Conservation (phyloP, 2,329 filamentous ascomycete species). For the Neofusicoccum parvum region DNA sequence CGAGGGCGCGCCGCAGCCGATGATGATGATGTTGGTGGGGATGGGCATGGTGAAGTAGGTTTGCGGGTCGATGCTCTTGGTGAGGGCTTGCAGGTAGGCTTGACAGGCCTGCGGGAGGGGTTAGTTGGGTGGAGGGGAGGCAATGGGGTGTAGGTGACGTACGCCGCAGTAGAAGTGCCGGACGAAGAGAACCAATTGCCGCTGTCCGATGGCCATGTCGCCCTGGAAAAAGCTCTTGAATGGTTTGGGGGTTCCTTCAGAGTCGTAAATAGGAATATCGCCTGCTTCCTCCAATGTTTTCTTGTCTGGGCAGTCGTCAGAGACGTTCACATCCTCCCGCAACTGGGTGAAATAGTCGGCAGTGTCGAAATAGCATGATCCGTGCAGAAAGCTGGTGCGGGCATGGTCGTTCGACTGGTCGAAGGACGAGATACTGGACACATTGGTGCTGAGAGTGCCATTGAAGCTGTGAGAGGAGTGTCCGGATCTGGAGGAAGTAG, state of each 20-base stretch:
- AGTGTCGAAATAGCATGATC: slow-evolving; percentile 25
- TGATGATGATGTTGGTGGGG: slow-evolving; percentile 61
- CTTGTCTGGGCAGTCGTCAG: slow-evolving; percentile 14
- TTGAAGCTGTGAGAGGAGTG: slow-evolving; percentile 9
- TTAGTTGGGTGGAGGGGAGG: not conserved
- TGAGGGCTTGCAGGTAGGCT: slow-evolving; percentile 64
- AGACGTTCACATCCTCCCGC: slow-evolving; percentile 30
- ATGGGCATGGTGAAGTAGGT: slow-evolving; percentile 48
- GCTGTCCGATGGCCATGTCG: slow-evolving; percentile 37
- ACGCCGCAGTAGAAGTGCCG: slow-evolving; percentile 47
- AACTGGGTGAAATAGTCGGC: slow-evolving; percentile 41
- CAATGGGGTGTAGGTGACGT: slow-evolving; percentile 8
- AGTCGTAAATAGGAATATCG: slow-evolving; percentile 58
- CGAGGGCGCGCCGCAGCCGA: slow-evolving; percentile 67
- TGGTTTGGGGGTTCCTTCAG: slow-evolving; percentile 58
- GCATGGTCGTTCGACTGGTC: not conserved
- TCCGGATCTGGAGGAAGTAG: not conserved
- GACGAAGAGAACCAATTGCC: slow-evolving; percentile 44
- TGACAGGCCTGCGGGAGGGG: slow-evolving; percentile 62
- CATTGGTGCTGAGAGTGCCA: slow-evolving; percentile 8
- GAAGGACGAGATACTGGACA: slow-evolving; percentile 9
- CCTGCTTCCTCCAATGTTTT: slow-evolving; percentile 17
- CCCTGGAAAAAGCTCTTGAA: slow-evolving; percentile 67
- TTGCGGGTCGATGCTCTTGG: slow-evolving; percentile 50
- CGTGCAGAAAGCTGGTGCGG: slow-evolving; percentile 5